phyloP scores from a whole-genome alignment of 192 early-diverging fungal genomes.

The Linnemannia exigua region DNA sequence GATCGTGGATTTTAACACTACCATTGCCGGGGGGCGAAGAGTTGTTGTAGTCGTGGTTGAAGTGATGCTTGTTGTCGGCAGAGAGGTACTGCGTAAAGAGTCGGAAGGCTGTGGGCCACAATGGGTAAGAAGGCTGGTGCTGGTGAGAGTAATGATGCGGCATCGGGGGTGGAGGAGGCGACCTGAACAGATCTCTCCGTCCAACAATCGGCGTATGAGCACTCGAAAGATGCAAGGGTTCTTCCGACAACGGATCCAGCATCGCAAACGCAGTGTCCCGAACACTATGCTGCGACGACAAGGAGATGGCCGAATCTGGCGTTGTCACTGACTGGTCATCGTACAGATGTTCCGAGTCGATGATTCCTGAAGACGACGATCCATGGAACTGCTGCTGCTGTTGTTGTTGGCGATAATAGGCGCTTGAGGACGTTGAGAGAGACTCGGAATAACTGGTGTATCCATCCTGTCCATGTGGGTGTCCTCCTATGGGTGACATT shows the following conservation, averaged over 20 bases:
- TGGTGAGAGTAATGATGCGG: not conserved
- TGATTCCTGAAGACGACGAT: not conserved
- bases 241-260: not conserved
- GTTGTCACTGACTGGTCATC: not conserved
- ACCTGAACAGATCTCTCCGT: not conserved
- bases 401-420: not conserved
- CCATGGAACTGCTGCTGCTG: not conserved
- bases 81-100: slow-evolving; percentile 17
- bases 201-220: not conserved
- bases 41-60: not conserved
- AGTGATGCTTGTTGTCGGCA: not conserved
- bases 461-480: not conserved
- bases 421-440: not conserved
- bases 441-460: not conserved
- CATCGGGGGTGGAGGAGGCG: not conserved
- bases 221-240: not conserved
- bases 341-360: not conserved
- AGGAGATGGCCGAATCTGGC: not conserved
- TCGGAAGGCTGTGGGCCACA: slow-evolving; percentile 31
- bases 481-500: not conserved
- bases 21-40: not conserved
- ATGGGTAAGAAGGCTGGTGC: not conserved
- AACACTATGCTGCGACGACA: not conserved
- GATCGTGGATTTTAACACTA: slow-evolving; percentile 6
- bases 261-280: not conserved